Evolutionary conservation across 495 filamentous ascomycete species (phyloP).

Genomic region (Neohortaea acidophila): DNA sequence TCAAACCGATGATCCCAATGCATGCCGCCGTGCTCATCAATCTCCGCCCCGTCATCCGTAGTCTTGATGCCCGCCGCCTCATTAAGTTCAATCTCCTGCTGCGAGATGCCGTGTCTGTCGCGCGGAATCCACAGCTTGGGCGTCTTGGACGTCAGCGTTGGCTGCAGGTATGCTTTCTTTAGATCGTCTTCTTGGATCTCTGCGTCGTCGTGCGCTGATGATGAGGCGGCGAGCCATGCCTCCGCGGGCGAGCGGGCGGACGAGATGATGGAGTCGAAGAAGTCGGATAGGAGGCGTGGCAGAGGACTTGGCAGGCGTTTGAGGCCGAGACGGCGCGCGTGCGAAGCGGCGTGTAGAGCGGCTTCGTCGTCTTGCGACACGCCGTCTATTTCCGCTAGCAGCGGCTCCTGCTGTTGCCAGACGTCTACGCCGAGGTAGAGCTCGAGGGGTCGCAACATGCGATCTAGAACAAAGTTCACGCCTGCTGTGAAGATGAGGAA

Average conservation of each 20-base stretch:
- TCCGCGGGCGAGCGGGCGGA: slow-evolving; percentile 17
- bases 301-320: slow-evolving; percentile 11
- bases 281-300: slow-evolving; percentile 12
- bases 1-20: slow-evolving; percentile 58
- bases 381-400: slow-evolving; percentile 12
- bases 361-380: slow-evolving; percentile 16
- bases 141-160: slow-evolving; percentile 45
- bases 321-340: slow-evolving; percentile 14
- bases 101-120: slow-evolving; percentile 59
- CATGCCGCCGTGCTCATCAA: slow-evolving; percentile 68
- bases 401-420: slow-evolving; percentile 14
- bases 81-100: slow-evolving; percentile 61
- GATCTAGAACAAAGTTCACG: slow-evolving; percentile 21
- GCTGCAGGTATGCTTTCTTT: slow-evolving; percentile 64
- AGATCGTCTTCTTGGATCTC: slow-evolving; percentile 10
- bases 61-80: slow-evolving; percentile 52
- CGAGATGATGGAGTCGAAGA: slow-evolving; percentile 21
- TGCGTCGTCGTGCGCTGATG: slow-evolving; percentile 11
- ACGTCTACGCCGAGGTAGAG: slow-evolving; percentile 23
- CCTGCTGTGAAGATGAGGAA: slow-evolving; percentile 23
- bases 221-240: slow-evolving; percentile 17
- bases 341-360: slow-evolving; percentile 18
- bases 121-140: slow-evolving; percentile 75
- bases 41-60: slow-evolving; percentile 65
- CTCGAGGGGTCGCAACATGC: slow-evolving; percentile 21